Evolutionary conservation across 2,329 filamentous ascomycete genomes (phyloP), one percentile per base, ranked within the genome.

Genomic region (Tolypocladium tropicale): DNA sequence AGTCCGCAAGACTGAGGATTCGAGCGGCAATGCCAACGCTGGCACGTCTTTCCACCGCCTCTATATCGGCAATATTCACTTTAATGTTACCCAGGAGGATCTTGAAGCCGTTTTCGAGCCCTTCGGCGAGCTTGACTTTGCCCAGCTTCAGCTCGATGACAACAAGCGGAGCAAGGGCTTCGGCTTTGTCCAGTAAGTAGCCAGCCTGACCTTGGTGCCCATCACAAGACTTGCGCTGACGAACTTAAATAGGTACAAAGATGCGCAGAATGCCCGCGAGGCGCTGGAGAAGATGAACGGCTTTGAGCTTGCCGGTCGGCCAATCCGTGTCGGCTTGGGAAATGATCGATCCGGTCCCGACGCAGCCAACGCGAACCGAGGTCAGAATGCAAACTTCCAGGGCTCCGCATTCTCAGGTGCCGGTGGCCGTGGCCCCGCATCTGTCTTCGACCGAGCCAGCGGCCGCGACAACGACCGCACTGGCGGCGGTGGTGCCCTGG

Each of bases 341-440:
- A 99, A 96, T 78, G 94, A 99, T 89, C 97, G 97, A 84, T 97
- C 97, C 76, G 97, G 92, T 75, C 89, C 92, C 68, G 94, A 97
- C 77, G 94, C 91, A 74, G 88, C 90, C 72, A 92, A 90, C 76
- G 83, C 95, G 70, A 78, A 95, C 78, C 90, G 90, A 75, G 95
- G 95, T 78, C 88, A 90, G 72, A 87, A 88, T 70, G 86, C 41
- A 74, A 82, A 83, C 71, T 94, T 86, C 72, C 90, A 95, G 77
- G 90, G 90, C 70, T 96, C 92, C 60, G 84, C 88, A 53, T 96
- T 96, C 73, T 95, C 90, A 59, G 92, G 93, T 63, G 85, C 89
- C 61, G 92, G 92, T 66, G 91, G 91, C 60, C 89, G 92, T 67
- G 90, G 90, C 65, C 83, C 88, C 59, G 84, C 88, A 62, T 89